Conservation (phyloP, 768 basidiomycete genomes). For the Dictyophora rubrovolvata region DNA sequence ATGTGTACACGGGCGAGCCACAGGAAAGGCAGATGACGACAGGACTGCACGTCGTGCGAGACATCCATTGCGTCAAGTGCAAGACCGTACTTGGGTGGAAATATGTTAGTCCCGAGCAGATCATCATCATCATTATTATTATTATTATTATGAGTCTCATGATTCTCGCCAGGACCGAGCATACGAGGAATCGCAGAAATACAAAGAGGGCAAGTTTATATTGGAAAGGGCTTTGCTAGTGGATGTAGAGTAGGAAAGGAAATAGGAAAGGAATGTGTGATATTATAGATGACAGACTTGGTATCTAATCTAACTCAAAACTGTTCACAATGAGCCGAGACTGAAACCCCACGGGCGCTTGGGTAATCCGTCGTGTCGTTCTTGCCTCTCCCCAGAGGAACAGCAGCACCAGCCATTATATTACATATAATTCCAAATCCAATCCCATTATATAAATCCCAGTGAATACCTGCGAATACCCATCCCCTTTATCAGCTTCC, state of each 20-base stretch:
- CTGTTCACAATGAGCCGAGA: background rate
- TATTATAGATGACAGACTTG: too few relatives aligned
- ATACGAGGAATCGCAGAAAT: conserved; percentile 83
- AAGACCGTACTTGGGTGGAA: conserved; percentile 87
- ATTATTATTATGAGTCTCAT: too few relatives aligned
- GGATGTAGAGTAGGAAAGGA: conserved; percentile 59
- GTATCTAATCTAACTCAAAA: too few relatives aligned
- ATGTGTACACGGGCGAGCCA: conserved; percentile 81
- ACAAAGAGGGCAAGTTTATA: conserved; percentile 98
- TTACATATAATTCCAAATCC: background rate
- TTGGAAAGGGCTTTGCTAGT: conserved; percentile 86
- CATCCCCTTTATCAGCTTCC: background rate
- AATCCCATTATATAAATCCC: too few relatives aligned
- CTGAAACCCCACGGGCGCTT: conserved; percentile 5
- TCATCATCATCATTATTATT: too few relatives aligned
- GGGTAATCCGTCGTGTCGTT: background rate
- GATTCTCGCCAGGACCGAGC: conserved; percentile 63
- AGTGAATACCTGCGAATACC: background rate
- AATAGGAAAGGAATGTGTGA: background rate
- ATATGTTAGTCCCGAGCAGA: conserved; percentile 58
- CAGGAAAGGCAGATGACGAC: conserved; percentile 95
- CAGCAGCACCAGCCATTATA: background rate
- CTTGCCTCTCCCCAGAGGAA: background rate
- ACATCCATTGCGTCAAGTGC: conserved; percentile 92
- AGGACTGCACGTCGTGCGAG: conserved; percentile 90